phyloP scores from a whole-genome alignment of 139 green algal genomes.

The Auxenochlorella pyrenoidosa region DNA sequence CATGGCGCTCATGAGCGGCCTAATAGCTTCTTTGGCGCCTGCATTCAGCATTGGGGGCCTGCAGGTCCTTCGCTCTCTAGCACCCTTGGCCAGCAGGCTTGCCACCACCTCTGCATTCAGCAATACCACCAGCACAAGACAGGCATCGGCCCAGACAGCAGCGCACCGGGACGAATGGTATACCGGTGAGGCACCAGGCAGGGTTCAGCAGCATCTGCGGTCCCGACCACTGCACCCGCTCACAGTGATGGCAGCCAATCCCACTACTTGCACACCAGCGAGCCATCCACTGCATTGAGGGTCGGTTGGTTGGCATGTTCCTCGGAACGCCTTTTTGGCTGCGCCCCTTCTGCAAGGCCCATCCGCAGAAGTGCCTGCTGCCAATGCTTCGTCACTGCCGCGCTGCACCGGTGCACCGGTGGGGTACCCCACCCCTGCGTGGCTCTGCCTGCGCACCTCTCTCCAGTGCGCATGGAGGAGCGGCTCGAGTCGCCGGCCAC shows the following conservation, averaged over 20 bases:
- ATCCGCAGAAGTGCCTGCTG: too few species aligned
- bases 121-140: not conserved
- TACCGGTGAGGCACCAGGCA: not conserved
- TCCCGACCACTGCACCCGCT: not conserved
- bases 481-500: constrained; percentile 7
- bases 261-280: too few species aligned
- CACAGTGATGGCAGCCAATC: too few species aligned
- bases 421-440: too few species aligned
- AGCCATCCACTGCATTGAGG: too few species aligned
- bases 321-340: too few species aligned
- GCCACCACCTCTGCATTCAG: not conserved
- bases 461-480: constrained; percentile 18
- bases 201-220: not conserved
- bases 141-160: not conserved
- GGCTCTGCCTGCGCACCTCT: not conserved
- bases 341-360: too few species aligned
- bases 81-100: not conserved
- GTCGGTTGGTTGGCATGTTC: too few species aligned
- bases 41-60: not conserved
- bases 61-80: not conserved
- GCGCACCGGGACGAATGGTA: not conserved
- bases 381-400: too few species aligned
- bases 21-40: too few species aligned
- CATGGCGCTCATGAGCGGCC: too few species aligned
- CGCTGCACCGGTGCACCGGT: too few species aligned